Conservation (phyloP, 2,329 filamentous ascomycete genomes). For the Penicillium italicum region DNA sequence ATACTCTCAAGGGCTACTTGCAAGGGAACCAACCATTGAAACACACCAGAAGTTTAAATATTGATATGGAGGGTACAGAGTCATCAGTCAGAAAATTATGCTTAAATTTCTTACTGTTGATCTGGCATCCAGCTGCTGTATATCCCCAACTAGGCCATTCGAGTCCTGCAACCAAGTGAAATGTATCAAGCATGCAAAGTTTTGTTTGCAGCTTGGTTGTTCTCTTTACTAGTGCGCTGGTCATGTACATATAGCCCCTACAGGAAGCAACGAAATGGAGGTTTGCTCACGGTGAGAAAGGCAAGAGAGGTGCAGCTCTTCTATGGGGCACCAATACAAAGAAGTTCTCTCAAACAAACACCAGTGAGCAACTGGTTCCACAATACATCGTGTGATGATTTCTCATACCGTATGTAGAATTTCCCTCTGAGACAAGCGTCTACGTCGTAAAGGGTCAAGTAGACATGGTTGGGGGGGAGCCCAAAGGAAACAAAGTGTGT, state of each 20-base stretch:
- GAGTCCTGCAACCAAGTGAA: neutral
- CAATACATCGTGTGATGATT: too few relatives aligned
- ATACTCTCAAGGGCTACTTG: neutral
- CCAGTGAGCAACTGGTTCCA: neutral
- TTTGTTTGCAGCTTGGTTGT: neutral
- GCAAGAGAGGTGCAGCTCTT: neutral
- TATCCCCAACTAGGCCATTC: neutral
- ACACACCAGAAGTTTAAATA: neutral
- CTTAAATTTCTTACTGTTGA: neutral
- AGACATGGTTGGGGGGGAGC: neutral
- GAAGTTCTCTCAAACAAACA: neutral
- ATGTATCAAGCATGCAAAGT: neutral
- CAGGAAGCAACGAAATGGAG: neutral
- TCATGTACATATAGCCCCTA: too few relatives aligned
- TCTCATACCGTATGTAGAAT: neutral
- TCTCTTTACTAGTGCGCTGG: neutral
- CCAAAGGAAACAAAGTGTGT: neutral
- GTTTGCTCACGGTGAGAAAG: neutral
- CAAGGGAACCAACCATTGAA: neutral
- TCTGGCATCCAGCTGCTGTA: neutral
- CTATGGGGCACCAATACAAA: neutral
- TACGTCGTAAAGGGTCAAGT: neutral
- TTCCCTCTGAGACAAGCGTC: too few relatives aligned
- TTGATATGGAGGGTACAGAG: neutral
- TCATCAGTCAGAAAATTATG: neutral